Base-by-base conservation (phyloP, 441 rosid species). In the Codiaeum variegatum region DNA sequence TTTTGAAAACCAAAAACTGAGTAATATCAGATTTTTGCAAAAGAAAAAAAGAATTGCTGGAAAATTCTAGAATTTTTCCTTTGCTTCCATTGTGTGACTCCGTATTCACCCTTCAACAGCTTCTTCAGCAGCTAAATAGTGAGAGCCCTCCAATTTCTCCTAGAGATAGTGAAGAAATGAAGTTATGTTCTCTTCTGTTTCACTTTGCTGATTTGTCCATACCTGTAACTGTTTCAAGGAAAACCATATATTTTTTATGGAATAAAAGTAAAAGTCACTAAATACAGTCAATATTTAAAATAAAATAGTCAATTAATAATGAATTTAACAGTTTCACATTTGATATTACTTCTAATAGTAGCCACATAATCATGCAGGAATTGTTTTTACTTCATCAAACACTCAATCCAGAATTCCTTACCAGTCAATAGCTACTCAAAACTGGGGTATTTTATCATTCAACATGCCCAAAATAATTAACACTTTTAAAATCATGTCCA, bases 101-200 rank as follows among this genome's bases (percentile, higher is more conserved):
- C n/a, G n/a, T n/a, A n/a, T n/a, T n/a, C n/a, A n/a, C n/a, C n/a
- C n/a, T n/a, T n/a, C n/a, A n/a, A 40, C 79, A 80, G 90, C 66
- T 81, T 60, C 75, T 75, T 64, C 86, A 80, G 77, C 88, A 70
- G 69, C 70, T 80, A 46, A 76, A 71, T 40, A 69, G 80, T 15
- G 78, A 62, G 32, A 89, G 85, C 75, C 89, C 89, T 67, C 85
- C 91, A 55, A 84, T 83, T 51, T 85, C 97, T 74, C 94, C 97
- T 72, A 83, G 96, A 76, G 91, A 87, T 71, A 90, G 93, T 63
- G 88, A 86, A 81, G 94, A 92, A 83, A 83, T 89, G 78, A 92
- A 88, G 94, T 97, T 94, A 81, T 8, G 12, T 38, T 38, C 29
- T 67, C 26, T 38, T 9, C 5, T 28, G 7, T 65, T 40, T 56